Base-by-base conservation (phyloP, 106 monocot species). In the Acorus calamus region DNA sequence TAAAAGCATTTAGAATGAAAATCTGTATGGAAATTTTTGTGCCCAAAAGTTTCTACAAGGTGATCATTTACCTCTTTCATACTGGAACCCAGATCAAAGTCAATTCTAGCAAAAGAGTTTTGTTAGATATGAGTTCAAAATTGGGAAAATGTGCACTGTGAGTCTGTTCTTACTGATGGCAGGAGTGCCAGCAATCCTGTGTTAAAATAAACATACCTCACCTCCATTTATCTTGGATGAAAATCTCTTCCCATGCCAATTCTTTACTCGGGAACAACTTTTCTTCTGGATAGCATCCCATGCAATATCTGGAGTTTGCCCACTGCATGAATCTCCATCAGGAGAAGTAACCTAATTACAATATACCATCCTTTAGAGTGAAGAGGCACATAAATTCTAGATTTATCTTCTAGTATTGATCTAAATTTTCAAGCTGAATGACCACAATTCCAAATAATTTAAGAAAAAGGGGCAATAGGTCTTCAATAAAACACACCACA, bases 251-350 rank as follows among this genome's bases (percentile, higher is more conserved):
- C 76, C 83, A 28, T 62, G 48, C 63, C 78, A 76, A 50, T 83
- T 88, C 73, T 77, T 92, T 4, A 85, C 77, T 63, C 56, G 75
- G 46, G 79, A 64, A 47, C 73, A 58, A 63, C 44, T 71, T 60
- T 79, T 87, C 70, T 83, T 98, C 63, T 83, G 78, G 53, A 77
- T 83, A 48, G 56, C 70, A 55, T 83, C 83, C 87, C 98, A 92
- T 55, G 83, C 87, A 62, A 83, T 84, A 72, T 85, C 88, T 42
- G 91, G 91, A 42, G 98, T 98, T 54, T 77, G 81, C 46, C 98
- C 98, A 42, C 62, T 79, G 63, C 62, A 80, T 7, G 87, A 88
- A 61, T 83, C 65, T 8, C 85, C 91, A 83, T 83, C 79, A 46
- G 65, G 47, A 42, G 82, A 76, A 47, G 73, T 76, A 48, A 92